phyloP scores from a whole-genome alignment of 257 asterid genomes.

The Cynanchum wilfordii region DNA sequence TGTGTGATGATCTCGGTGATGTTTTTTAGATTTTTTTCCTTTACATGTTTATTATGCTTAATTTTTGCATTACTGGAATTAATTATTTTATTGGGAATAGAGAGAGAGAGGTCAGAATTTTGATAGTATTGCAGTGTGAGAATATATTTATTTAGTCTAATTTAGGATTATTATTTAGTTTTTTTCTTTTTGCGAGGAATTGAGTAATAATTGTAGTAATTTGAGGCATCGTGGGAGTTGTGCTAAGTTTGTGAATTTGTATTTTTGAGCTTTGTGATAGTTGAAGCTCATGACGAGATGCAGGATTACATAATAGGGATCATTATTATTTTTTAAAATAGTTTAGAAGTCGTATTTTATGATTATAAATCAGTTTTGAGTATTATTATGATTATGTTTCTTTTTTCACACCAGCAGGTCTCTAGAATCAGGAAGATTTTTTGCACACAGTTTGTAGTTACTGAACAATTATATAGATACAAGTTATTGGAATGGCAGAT shows the following conservation, averaged over 20 bases:
- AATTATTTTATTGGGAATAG: background rate
- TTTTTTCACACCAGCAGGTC: background rate
- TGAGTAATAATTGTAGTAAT: background rate
- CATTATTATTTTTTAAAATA: too few species aligned
- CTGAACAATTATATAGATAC: background rate
- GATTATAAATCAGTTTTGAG: too few species aligned
- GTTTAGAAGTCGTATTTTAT: too few species aligned
- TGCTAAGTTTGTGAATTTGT: background rate
- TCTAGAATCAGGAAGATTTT: background rate
- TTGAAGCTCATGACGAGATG: too few species aligned
- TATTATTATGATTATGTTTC: too few species aligned
- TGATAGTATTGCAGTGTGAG: background rate
- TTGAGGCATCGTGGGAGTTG: too few species aligned
- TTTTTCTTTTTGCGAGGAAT: background rate
- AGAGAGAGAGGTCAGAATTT: background rate
- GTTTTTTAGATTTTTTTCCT: background rate
- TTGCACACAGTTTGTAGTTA: background rate
- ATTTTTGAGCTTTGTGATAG: background rate
- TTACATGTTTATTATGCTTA: background rate
- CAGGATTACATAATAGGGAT: too few species aligned
- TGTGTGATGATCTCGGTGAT: background rate
- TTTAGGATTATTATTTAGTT: too few species aligned
- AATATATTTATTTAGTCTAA: background rate
- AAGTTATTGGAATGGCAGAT: slow-evolving; percentile 49
- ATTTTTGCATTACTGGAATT: background rate